Conservation (phyloP, 2,329 filamentous ascomycete genomes). For the Sclerotinia subarctica region DNA sequence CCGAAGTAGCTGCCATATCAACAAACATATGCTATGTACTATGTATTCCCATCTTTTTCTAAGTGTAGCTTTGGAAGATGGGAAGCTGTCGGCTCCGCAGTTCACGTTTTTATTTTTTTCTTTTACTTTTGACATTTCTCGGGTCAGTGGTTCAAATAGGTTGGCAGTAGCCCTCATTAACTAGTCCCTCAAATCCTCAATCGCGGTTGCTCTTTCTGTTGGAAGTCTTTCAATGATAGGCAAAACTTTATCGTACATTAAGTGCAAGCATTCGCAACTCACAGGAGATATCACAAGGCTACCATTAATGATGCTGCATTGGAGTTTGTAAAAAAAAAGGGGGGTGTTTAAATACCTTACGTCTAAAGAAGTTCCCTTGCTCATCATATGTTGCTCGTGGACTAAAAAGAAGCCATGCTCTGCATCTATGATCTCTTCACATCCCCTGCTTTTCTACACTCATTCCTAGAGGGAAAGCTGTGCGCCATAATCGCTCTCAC, state of each 20-base stretch:
- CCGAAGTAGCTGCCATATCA: no score
- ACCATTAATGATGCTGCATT: background rate
- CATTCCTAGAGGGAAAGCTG: background rate
- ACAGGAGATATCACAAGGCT: background rate
- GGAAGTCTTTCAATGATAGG: background rate
- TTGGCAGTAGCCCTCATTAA: background rate
- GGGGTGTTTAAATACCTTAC: background rate
- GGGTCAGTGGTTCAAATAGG: background rate
- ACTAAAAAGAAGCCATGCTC: background rate
- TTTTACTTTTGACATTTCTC: background rate
- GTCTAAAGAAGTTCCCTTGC: background rate
- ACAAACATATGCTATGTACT: no score
- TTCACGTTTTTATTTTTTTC: background rate
- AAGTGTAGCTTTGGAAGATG: background rate
- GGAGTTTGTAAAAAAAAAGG: background rate
- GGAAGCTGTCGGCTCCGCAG: background rate
- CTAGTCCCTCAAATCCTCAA: background rate
- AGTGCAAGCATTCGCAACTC: background rate
- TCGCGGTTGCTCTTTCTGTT: background rate
- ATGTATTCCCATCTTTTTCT: no score
- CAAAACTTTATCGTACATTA: background rate
- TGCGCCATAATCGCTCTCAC: background rate
- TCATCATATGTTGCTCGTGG: background rate
- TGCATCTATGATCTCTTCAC: background rate
- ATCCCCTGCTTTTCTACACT: background rate